Percentiles rank a stretch among this genome's conserved stretches.
Conservation (phyloP, 2,329 filamentous ascomycete species). For the Colletotrichum salicis region DNA sequence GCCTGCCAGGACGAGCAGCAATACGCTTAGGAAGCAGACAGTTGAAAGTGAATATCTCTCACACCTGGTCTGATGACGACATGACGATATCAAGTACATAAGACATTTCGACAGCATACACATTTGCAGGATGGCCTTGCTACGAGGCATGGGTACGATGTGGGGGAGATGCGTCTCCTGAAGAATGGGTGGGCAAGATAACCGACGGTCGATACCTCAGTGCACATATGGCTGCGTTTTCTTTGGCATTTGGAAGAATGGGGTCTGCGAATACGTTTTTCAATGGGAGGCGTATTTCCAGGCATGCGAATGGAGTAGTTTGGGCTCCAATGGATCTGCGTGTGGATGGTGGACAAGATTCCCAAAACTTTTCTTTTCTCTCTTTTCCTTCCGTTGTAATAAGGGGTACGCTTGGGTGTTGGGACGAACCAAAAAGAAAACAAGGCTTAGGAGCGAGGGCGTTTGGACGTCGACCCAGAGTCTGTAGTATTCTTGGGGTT, state of each 20-base stretch:
- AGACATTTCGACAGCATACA: constrained; percentile 35
- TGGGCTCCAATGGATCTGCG: constrained; percentile 20
- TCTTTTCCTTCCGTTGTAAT: constrained; percentile 16
- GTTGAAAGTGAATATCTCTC: constrained; percentile 10
- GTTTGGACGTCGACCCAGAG: constrained; percentile 2
- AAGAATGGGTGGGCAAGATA: constrained; percentile 15
- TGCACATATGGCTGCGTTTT: constrained; percentile 33
- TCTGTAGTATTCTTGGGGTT: constrained; percentile 5
- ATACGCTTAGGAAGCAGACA: constrained; percentile 23
- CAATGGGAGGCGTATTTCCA: constrained; percentile 25
- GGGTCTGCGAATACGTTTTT: background rate
- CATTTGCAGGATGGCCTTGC: constrained; percentile 15
- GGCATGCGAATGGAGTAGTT: constrained; percentile 30
- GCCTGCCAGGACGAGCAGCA: constrained; percentile 31
- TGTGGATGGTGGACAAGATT: constrained; percentile 19
- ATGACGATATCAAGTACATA: constrained; percentile 38
- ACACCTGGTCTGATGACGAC: constrained; percentile 22
- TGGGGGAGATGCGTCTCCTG: background rate
- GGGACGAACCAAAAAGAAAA: background rate
- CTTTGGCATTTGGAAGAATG: constrained; percentile 24
- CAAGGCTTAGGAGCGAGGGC: background rate
- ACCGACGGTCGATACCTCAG: constrained; percentile 12
- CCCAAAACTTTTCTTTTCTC: constrained; percentile 1
- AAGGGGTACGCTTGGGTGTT: constrained; percentile 1
- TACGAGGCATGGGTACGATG: background rate